Conservation (phyloP, 2,329 filamentous ascomycete genomes). For the Fusarium sp. region DNA sequence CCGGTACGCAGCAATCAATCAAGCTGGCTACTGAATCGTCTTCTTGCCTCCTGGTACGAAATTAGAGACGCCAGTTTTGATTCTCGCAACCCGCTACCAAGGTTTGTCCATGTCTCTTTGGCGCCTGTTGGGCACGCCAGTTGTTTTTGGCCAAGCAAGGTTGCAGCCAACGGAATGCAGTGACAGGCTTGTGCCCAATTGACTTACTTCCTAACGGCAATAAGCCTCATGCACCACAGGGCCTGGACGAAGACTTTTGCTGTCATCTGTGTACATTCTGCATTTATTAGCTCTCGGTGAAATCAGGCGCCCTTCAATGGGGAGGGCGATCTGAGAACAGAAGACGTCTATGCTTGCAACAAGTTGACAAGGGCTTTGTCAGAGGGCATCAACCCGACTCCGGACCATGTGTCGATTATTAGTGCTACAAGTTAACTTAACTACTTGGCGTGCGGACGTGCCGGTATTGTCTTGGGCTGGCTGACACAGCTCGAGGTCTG, state of each 20-base stretch:
- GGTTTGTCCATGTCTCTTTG: slow-evolving; percentile 22
- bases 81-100: slow-evolving; percentile 11
- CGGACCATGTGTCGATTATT: slow-evolving; percentile 38
- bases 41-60: slow-evolving; percentile 17
- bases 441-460: slow-evolving; percentile 25
- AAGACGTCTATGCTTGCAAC: slow-evolving; percentile 19
- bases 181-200: slow-evolving; percentile 27
- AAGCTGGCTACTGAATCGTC: slow-evolving; percentile 30
- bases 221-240: slow-evolving; percentile 30
- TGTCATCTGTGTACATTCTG: neutral
- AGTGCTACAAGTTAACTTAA: slow-evolving; percentile 29
- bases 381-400: slow-evolving; percentile 10
- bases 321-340: neutral
- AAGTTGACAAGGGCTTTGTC: slow-evolving; percentile 18
- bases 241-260: slow-evolving; percentile 2
- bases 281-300: slow-evolving; percentile 25
- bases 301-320: slow-evolving; percentile 21
- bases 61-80: slow-evolving; percentile 16
- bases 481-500: slow-evolving; percentile 33
- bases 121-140: slow-evolving; percentile 10
- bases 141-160: slow-evolving; percentile 29
- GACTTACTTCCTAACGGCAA: slow-evolving; percentile 32
- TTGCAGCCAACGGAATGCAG: slow-evolving; percentile 30
- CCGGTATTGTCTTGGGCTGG: slow-evolving; percentile 29
- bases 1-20: slow-evolving; percentile 13